Conservation (phyloP, 768 basidiomycete genomes). For the Plicaturopsis crispa region DNA sequence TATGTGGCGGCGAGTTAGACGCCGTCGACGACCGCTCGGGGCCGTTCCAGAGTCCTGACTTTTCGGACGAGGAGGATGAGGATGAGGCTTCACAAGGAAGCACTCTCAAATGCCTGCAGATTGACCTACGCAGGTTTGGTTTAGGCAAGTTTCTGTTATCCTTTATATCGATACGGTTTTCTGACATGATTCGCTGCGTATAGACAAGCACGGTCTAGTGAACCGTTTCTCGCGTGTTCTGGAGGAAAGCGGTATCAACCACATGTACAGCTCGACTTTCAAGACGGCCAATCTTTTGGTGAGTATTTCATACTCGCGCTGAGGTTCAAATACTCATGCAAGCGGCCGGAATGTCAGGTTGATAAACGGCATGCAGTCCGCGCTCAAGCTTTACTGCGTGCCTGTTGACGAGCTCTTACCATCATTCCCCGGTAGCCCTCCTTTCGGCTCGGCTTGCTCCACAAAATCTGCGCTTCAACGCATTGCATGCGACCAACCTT, state of each 20-base stretch:
- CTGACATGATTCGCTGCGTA: slow-evolving; percentile 5
- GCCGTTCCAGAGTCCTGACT: slow-evolving; percentile 13
- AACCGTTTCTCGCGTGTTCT: slow-evolving; percentile 70
- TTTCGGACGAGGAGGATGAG: slow-evolving; percentile 28
- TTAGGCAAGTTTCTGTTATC: slow-evolving; percentile 37
- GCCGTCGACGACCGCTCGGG: slow-evolving; percentile 33
- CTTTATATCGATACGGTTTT: background rate
- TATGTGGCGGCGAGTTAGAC: slow-evolving; percentile 65
- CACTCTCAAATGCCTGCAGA: slow-evolving; percentile 61
- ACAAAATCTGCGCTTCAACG: no score
- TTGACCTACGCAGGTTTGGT: slow-evolving; percentile 67
- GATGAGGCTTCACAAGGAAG: slow-evolving; percentile 25
- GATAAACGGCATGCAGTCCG: slow-evolving; percentile 49
- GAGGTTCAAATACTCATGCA: no score
- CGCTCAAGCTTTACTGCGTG: slow-evolving; percentile 49
- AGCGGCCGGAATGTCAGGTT: slow-evolving; percentile 35
- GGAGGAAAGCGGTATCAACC: slow-evolving; percentile 67
- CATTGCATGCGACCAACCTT: no score
- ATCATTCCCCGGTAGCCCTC: no score
- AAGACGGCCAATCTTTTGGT: slow-evolving; percentile 78
- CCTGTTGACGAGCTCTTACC: slow-evolving; percentile 36
- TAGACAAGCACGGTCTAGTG: slow-evolving; percentile 75
- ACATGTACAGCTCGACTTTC: slow-evolving; percentile 81
- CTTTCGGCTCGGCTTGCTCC: no score
- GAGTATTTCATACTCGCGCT: slow-evolving; percentile 9